These are phyloP conservation scores for Erythrophleum ivorense DNA, from an alignment of 331 rosid species.

Conservation along the genomic window DNA sequence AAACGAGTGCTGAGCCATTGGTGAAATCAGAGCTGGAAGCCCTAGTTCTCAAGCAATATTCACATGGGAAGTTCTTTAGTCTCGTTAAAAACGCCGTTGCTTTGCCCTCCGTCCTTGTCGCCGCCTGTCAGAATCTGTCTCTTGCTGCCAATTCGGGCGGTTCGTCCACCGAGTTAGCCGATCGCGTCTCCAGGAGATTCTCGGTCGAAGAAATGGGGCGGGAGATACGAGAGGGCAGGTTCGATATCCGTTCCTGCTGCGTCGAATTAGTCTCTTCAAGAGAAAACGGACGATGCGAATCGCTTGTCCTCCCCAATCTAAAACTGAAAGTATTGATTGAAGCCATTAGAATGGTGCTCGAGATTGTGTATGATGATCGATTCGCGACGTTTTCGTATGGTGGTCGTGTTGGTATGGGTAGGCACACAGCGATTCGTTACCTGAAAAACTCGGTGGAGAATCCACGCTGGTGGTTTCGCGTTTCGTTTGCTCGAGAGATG, in stretches of 20 bases:
- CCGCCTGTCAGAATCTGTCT: too few species aligned
- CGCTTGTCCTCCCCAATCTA: constrained; percentile 61
- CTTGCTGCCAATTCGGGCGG: too few species aligned
- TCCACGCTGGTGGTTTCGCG: constrained; percentile 76
- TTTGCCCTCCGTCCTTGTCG: too few species aligned
- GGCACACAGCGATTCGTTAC: constrained; percentile 77
- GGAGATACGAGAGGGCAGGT: constrained; percentile 52
- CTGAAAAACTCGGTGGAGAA: constrained; percentile 61
- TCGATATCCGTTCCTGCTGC: constrained; percentile 50
- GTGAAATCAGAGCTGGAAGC: too few species aligned
- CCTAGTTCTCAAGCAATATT: too few species aligned
- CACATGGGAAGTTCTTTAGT: too few species aligned
- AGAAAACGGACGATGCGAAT: constrained; percentile 35
- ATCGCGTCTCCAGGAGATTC: constrained; percentile 44
- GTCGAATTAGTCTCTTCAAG: constrained; percentile 35
- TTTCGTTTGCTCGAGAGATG: constrained; percentile 47
- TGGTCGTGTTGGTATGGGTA: constrained; percentile 75
- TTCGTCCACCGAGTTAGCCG: too few species aligned
- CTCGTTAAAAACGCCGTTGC: too few species aligned
- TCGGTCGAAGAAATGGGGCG: constrained; percentile 45
- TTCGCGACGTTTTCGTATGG: constrained; percentile 70
- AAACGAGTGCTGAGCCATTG: too few species aligned
- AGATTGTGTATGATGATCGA: constrained; percentile 60
- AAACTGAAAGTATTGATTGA: constrained; percentile 70
- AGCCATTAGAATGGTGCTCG: constrained; percentile 62